These are phyloP conservation scores for Poterioochromonas sp. DNA, from an alignment of 352 stramenopile genomes.

Conservation along the genomic window DNA sequence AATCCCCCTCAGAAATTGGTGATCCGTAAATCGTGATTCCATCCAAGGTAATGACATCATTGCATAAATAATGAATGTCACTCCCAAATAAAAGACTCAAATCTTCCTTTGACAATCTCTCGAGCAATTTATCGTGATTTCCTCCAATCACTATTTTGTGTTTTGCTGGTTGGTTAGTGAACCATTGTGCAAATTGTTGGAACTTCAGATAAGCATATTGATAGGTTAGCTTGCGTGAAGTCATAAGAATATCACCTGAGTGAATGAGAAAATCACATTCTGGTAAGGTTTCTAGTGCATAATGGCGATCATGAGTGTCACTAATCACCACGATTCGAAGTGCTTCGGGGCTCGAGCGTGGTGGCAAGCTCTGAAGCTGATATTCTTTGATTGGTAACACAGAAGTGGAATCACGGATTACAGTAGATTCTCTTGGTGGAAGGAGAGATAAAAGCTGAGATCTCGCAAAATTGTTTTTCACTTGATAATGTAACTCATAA, in stretches of 20 bases:
- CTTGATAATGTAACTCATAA: no score
- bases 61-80: background rate
- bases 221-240: background rate
- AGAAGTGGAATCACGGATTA: no score
- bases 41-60: background rate
- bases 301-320: background rate
- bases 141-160: background rate
- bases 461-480: no score
- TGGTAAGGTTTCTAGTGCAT: background rate
- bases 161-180: background rate
- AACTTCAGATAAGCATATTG: background rate
- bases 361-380: no score
- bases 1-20: background rate
- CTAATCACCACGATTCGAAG: background rate
- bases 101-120: background rate
- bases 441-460: no score
- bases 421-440: no score
- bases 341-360: no score
- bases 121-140: background rate
- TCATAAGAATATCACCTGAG: background rate
- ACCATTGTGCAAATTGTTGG: background rate
- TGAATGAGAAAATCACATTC: background rate
- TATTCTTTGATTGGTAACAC: no score
- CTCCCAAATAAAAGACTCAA: no score
- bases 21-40: background rate